These are phyloP conservation scores for Rhizopus stolonifer DNA, from an alignment of 371 early-diverging fungal genomes.

Conservation along the genomic window DNA sequence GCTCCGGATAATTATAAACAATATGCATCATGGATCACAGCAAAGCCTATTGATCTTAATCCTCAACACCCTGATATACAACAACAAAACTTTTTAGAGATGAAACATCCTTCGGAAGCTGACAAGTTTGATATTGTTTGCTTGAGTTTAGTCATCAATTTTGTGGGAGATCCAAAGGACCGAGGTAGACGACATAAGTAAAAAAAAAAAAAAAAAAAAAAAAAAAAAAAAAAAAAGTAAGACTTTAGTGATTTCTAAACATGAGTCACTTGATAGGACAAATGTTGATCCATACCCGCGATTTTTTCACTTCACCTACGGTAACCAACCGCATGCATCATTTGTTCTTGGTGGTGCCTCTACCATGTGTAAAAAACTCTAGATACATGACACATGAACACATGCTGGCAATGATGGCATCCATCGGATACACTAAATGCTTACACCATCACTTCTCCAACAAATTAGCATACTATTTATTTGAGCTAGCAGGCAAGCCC, in stretches of 20 bases:
- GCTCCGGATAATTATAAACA: constrained; percentile 73
- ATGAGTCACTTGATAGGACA: constrained; percentile 25
- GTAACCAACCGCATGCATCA: constrained; percentile 41
- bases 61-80: constrained; percentile 72
- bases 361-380: constrained; percentile 82
- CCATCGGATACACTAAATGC: constrained; percentile 61
- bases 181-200: no score
- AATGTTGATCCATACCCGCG: constrained; percentile 50
- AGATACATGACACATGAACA: constrained; percentile 80
- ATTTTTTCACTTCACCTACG: constrained; percentile 29
- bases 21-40: constrained; percentile 66
- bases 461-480: constrained; percentile 77
- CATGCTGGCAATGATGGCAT: constrained; percentile 57
- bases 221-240: no score
- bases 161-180: constrained; percentile 77
- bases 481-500: constrained; percentile 31
- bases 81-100: constrained; percentile 78
- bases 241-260: no score
- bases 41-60: constrained; percentile 82
- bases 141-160: constrained; percentile 86
- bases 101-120: constrained; percentile 36
- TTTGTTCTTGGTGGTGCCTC: constrained; percentile 79
- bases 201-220: no score
- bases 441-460: constrained; percentile 67
- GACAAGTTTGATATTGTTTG: constrained; percentile 76